Conservation (phyloP, 1,284 basidiomycete species). For the Filobasidium uniguttulatum region DNA sequence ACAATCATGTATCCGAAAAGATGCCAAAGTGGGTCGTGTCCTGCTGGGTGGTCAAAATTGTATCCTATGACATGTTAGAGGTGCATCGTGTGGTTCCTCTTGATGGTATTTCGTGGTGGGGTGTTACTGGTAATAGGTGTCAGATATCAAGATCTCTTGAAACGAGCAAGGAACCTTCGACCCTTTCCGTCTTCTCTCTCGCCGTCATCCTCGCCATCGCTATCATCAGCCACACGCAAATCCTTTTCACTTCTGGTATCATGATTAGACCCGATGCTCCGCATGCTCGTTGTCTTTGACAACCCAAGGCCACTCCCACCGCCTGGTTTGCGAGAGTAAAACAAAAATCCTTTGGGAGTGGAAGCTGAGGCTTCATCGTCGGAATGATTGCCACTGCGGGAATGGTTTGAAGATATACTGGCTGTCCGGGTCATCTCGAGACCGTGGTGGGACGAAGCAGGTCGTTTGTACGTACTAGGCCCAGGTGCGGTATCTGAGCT, state of each 20-base stretch:
- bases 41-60: too few relatives aligned
- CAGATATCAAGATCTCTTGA: too few relatives aligned
- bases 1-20: too few relatives aligned
- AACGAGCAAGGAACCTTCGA: too few relatives aligned
- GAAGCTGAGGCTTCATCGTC: conserved; percentile 11
- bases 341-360: conserved; percentile 4
- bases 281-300: not conserved
- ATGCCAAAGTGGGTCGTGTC: too few relatives aligned
- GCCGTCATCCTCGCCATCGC: not conserved
- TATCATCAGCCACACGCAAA: too few relatives aligned
- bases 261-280: not conserved
- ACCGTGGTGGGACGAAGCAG: conserved; percentile 22
- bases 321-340: not conserved
- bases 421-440: conserved; percentile 29
- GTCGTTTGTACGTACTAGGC: conserved; percentile 23
- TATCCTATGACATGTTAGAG: too few relatives aligned
- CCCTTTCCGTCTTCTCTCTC: too few relatives aligned
- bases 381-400: conserved; percentile 1
- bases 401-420: conserved; percentile 21
- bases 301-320: not conserved
- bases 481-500: conserved; percentile 29
- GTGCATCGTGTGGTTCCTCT: too few relatives aligned
- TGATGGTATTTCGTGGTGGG: too few relatives aligned
- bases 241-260: too few relatives aligned
- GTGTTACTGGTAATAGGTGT: too few relatives aligned